Conservation (phyloP, 345 rosid species). For the Erodium maritimum region DNA sequence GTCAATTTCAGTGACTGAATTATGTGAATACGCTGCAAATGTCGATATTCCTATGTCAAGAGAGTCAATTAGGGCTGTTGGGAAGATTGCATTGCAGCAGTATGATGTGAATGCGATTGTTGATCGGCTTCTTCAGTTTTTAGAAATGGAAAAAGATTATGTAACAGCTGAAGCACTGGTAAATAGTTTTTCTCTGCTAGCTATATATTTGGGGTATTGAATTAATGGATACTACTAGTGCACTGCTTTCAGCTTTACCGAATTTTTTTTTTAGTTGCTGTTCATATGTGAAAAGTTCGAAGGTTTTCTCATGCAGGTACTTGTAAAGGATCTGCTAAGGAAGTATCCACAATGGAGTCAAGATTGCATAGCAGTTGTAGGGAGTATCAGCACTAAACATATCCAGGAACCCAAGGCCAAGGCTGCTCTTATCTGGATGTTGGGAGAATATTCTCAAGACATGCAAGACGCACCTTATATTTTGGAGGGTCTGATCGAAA, state of each 20-base stretch:
- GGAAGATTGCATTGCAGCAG: slow-evolving; percentile 95
- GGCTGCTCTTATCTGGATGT: slow-evolving; percentile 99
- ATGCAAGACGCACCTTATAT: slow-evolving; percentile 95
- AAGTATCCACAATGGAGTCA: slow-evolving; percentile 99
- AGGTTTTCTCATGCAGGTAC: slow-evolving; percentile 45
- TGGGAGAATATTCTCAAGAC: slow-evolving; percentile 96
- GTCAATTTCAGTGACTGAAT: slow-evolving; percentile 68
- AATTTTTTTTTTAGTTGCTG: no score
- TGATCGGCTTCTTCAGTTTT: slow-evolving; percentile 97
- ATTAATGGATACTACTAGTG: no score
- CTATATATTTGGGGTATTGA: no score
- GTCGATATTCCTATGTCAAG: slow-evolving; percentile 90
- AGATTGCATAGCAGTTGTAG: slow-evolving; percentile 98
- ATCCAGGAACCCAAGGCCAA: slow-evolving; percentile 93
- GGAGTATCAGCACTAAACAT: slow-evolving; percentile 84
- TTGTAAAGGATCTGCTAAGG: slow-evolving; percentile 90
- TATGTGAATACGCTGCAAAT: slow-evolving; percentile 98
- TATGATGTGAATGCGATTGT: slow-evolving; percentile 98
- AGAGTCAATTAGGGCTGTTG: slow-evolving; percentile 96
- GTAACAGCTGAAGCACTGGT: slow-evolving; percentile 98
- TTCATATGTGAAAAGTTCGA: slow-evolving; percentile 5
- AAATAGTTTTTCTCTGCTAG: slow-evolving; percentile 3
- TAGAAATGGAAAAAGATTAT: slow-evolving; percentile 99
- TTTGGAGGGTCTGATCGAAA: slow-evolving; percentile 70
- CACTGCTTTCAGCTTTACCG: no score